Percentiles rank a stretch among this genome's conserved stretches.
These are phyloP conservation scores for Trichoderma endophyticum DNA, from an alignment of 2,329 filamentous ascomycete genomes.

Conservation along the genomic window DNA sequence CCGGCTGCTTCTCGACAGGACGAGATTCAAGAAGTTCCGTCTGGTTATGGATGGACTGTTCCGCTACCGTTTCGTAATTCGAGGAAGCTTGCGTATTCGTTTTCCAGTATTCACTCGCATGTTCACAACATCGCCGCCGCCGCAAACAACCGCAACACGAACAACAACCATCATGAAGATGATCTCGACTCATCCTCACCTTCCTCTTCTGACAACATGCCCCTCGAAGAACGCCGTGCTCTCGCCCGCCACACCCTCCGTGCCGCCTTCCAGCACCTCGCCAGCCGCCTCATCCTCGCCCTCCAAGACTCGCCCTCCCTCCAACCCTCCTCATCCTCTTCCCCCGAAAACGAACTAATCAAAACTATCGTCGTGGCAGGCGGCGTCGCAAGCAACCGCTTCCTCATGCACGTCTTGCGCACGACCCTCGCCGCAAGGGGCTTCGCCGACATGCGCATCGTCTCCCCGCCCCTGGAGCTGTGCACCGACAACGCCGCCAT, in stretches of 20 bases:
- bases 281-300: constrained; percentile 68
- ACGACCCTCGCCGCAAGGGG: constrained; percentile 62
- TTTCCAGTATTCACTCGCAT: constrained; percentile 64
- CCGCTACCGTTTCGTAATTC: constrained; percentile 61
- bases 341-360: background rate
- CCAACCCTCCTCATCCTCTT: constrained; percentile 23
- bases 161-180: background rate
- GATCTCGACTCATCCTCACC: background rate
- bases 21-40: constrained; percentile 48
- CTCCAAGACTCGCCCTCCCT: constrained; percentile 42
- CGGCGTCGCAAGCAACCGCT: constrained; percentile 84
- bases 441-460: constrained; percentile 56
- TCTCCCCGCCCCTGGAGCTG: constrained; percentile 70
- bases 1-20: constrained; percentile 57
- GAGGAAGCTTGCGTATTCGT: constrained; percentile 65
- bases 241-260: constrained; percentile 75
- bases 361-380: constrained; percentile 76
- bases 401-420: constrained; percentile 65
- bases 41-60: constrained; percentile 59
- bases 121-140: constrained; percentile 42
- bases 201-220: constrained; percentile 33
- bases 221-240: constrained; percentile 58
- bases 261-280: constrained; percentile 82
- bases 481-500: constrained; percentile 98
- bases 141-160: background rate